phyloP scores from a whole-genome alignment of 2,329 filamentous ascomycete species.

The Kalmusia sp. region DNA sequence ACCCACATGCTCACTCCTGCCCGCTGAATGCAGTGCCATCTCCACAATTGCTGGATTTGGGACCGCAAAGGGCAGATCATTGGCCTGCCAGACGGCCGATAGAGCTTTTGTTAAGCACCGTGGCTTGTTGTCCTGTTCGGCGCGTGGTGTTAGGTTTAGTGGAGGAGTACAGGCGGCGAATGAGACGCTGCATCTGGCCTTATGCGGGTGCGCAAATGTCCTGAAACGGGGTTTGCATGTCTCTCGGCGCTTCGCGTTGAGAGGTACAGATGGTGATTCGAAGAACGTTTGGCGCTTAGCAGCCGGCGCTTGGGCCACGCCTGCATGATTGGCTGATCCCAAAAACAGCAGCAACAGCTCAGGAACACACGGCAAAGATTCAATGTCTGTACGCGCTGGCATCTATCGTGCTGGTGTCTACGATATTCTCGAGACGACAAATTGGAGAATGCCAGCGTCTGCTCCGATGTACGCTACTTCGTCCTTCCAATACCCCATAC shows the following conservation, averaged over 20 bases:
- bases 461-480: neutral
- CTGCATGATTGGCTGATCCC: conserved; percentile 5
- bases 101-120: conserved; percentile 24
- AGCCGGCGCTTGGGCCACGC: neutral
- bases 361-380: neutral
- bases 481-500: neutral
- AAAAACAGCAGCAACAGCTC: neutral
- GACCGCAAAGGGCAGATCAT: conserved; percentile 9
- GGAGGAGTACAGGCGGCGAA: conserved; percentile 16
- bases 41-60: conserved; percentile 7
- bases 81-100: conserved; percentile 14
- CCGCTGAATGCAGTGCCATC: conserved; percentile 7
- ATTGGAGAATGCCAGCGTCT: neutral
- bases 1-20: neutral
- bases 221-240: conserved; percentile 32
- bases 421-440: no score
- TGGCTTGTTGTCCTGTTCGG: conserved; percentile 23
- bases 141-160: conserved; percentile 9
- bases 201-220: conserved; percentile 25
- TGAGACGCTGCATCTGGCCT: conserved; percentile 13
- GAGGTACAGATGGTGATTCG: conserved; percentile 31
- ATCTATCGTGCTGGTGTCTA: neutral
- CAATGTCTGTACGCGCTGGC: neutral
- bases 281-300: conserved; percentile 37
- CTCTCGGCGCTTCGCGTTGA: conserved; percentile 32